These are phyloP conservation scores for Annulohypoxylon truncatum DNA, from an alignment of 2,329 filamentous ascomycete species.

Conservation along the genomic window DNA sequence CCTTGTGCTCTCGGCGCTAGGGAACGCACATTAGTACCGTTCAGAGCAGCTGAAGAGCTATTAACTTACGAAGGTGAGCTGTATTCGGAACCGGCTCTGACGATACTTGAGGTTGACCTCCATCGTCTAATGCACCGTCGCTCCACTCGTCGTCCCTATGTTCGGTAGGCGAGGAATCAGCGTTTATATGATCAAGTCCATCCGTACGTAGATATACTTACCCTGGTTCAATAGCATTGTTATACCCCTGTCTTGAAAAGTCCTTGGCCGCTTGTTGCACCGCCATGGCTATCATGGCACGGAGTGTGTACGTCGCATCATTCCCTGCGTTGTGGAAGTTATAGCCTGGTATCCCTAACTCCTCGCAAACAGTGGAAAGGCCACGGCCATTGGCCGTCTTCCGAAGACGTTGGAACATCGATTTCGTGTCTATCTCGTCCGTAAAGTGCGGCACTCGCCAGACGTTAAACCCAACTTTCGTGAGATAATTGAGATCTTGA, in stretches of 20 bases:
- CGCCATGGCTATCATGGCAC: conserved; percentile 75
- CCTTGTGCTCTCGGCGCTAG: background rate
- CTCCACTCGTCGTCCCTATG: conserved; percentile 47
- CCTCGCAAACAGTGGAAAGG: conserved; percentile 70
- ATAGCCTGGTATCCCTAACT: conserved; percentile 71
- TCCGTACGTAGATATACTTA: conserved; percentile 2
- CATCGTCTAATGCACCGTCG: conserved; percentile 50
- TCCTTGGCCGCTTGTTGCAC: conserved; percentile 50
- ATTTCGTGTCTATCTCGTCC: conserved; percentile 78
- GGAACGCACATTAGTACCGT: conserved; percentile 3
- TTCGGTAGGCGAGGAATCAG: conserved; percentile 24
- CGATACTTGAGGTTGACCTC: conserved; percentile 42
- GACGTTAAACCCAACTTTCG: conserved; percentile 71
- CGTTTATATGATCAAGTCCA: background rate
- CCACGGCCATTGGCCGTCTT: conserved; percentile 64
- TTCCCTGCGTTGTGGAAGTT: conserved; percentile 90
- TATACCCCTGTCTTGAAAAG: conserved; percentile 6
- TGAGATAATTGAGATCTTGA: conserved; percentile 76
- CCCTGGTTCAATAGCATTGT: background rate
- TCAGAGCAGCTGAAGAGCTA: background rate
- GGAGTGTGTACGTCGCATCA: conserved; percentile 83
- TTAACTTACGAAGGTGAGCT: conserved; percentile 18
- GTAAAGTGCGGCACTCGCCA: conserved; percentile 64
- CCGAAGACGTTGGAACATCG: conserved; percentile 74
- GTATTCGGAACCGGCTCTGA: conserved; percentile 6